Percentiles rank a stretch among this genome's conserved stretches.
Conservation (phyloP, 805 yeast species). For the Candida dendrica region DNA sequence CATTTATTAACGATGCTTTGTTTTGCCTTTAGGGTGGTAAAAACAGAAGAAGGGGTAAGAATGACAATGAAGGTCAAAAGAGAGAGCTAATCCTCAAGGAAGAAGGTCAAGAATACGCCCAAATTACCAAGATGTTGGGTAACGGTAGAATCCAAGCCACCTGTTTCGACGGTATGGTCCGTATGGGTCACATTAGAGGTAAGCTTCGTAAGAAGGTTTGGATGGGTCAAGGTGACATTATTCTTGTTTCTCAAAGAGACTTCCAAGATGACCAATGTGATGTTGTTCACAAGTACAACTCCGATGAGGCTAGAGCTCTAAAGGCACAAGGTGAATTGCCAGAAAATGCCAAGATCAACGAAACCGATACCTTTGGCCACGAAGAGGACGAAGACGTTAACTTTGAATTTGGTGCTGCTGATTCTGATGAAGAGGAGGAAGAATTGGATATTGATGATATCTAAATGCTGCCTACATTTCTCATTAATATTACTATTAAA, state of each 20-base stretch:
- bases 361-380: conserved; percentile 93
- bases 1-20: no score
- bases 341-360: conserved; percentile 93
- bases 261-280: conserved; percentile 98
- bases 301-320: conserved; percentile 96
- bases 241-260: conserved; percentile 91
- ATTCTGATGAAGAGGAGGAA: conserved; percentile 64
- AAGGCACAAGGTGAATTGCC: conserved; percentile 96
- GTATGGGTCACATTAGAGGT: conserved; percentile 98
- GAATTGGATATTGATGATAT: conserved; percentile 91
- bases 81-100: conserved; percentile 89
- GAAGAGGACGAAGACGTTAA: conserved; percentile 97
- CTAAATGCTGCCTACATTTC: conserved; percentile 30
- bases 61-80: conserved; percentile 82
- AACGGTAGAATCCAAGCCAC: conserved; percentile 93
- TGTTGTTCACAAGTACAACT: conserved; percentile 91
- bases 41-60: conserved; percentile 97
- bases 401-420: conserved; percentile 95
- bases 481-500: no score
- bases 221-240: conserved; percentile 99
- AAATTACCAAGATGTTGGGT: conserved; percentile 96
- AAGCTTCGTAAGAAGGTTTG: conserved; percentile 98
- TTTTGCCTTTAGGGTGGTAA: conserved; percentile 78
- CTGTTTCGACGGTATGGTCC: conserved; percentile 88
- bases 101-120: conserved; percentile 98